A percentile compares a stretch with the other conserved stretches of the same genome.
These are phyloP conservation scores for Ceratobasidium sp. DNA, from an alignment of 1,284 basidiomycete species.

Conservation along the genomic window DNA sequence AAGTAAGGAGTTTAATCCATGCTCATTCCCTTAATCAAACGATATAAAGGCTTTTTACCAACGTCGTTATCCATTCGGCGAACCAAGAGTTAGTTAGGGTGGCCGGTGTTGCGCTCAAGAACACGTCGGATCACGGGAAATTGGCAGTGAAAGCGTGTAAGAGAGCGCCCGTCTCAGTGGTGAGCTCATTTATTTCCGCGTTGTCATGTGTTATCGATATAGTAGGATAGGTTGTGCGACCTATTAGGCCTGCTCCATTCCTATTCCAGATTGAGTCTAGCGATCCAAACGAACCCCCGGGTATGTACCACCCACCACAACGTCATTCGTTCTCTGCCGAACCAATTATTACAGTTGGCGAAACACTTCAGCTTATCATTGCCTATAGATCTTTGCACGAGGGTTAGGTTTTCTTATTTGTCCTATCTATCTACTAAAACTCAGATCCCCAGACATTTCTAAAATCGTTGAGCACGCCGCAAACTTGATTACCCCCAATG, in stretches of 20 bases:
- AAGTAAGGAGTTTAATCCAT: constrained; percentile 53
- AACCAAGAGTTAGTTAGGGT: constrained; percentile 75
- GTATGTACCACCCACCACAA: not conserved
- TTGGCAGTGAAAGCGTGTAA: constrained; percentile 6
- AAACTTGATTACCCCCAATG: not conserved
- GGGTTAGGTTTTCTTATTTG: constrained; percentile 56
- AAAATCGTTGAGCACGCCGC: constrained; percentile 4
- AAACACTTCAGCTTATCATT: constrained; percentile 67
- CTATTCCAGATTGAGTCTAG: constrained; percentile 64
- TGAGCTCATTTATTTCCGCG: not conserved
- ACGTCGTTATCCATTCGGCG: constrained; percentile 78
- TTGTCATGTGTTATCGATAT: not conserved
- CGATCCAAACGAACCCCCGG: constrained; percentile 63
- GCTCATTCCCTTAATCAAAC: not conserved
- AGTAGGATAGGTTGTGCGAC: constrained; percentile 66
- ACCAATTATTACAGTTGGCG: constrained; percentile 56
- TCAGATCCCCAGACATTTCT: constrained; percentile 30
- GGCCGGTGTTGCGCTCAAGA: constrained; percentile 61
- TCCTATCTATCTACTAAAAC: constrained; percentile 9
- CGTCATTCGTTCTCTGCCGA: no score
- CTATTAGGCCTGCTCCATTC: constrained; percentile 71
- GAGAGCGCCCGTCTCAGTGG: constrained; percentile 33
- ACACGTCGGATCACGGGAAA: constrained; percentile 44
- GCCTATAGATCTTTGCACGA: constrained; percentile 76
- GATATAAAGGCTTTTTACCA: constrained; percentile 70